These are phyloP conservation scores for Calocera viscosa DNA, from an alignment of 768 basidiomycete genomes.

Conservation along the genomic window DNA sequence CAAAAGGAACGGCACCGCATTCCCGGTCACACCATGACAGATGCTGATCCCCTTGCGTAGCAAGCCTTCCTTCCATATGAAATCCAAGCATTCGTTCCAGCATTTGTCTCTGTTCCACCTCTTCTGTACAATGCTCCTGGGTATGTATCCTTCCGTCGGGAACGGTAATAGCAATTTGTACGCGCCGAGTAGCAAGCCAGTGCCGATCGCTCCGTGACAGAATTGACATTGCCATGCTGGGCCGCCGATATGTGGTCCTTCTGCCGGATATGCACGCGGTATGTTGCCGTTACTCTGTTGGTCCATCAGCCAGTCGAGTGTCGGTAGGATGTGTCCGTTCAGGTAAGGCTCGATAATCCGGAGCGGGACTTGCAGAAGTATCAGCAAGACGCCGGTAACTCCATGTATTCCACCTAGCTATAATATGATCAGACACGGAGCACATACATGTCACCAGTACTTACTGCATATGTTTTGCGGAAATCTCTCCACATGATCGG, in stretches of 20 bases:
- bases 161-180: not conserved
- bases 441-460: not conserved
- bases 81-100: not conserved
- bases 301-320: not conserved
- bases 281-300: not conserved
- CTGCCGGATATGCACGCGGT: not conserved
- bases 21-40: not conserved
- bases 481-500: conserved; percentile 6
- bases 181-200: not conserved
- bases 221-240: not conserved
- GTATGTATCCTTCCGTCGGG: not conserved
- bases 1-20: not conserved
- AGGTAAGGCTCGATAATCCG: not conserved
- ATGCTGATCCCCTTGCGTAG: not conserved
- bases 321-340: conserved; percentile 2
- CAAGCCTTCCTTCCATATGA: not conserved
- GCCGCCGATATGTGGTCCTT: not conserved
- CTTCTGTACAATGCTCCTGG: not conserved
- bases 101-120: not conserved
- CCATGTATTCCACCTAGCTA: not conserved
- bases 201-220: not conserved
- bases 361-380: not conserved
- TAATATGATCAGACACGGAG: not conserved
- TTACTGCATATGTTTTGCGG: not conserved
- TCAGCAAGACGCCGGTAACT: not conserved